Evolutionary conservation across 805 yeast species (phyloP).

Genomic region (Kuraishia floccosa): DNA sequence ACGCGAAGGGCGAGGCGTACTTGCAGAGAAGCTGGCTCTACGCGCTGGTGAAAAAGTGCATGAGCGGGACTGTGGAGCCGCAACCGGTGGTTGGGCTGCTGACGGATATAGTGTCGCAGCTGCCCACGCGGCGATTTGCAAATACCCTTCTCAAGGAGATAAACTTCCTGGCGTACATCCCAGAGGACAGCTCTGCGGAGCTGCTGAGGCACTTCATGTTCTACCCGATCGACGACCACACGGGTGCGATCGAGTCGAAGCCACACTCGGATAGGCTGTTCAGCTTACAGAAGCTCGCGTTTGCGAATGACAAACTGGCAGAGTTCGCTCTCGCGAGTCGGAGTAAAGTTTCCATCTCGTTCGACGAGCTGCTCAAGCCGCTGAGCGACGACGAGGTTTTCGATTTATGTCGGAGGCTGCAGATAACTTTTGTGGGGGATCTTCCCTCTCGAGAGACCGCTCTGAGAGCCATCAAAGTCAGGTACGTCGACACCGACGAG

Average conservation of each 20-base stretch:
- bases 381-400: no score
- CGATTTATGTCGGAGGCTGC: no score
- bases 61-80: constrained; percentile 4
- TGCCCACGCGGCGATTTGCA: constrained; percentile 27
- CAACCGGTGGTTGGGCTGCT: constrained; percentile 13
- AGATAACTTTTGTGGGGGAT: no score
- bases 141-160: constrained; percentile 17
- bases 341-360: no score
- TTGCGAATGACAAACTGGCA: no score
- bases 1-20: constrained; percentile 7
- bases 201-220: constrained; percentile 14
- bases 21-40: constrained; percentile 17
- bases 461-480: no score
- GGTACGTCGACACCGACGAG: no score
- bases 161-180: constrained; percentile 11
- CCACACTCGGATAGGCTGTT: constrained; percentile 7
- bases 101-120: constrained; percentile 20
- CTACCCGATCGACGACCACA: constrained; percentile 30
- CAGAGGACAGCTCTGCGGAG: constrained; percentile 1
- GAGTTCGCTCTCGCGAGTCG: no score
- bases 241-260: constrained; percentile 19
- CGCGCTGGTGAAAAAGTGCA: constrained; percentile 7
- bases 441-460: no score
- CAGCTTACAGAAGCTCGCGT: no score
- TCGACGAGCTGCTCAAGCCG: no score